Base-by-base conservation (phyloP, 805 yeast species). In the Candida adriatica region DNA sequence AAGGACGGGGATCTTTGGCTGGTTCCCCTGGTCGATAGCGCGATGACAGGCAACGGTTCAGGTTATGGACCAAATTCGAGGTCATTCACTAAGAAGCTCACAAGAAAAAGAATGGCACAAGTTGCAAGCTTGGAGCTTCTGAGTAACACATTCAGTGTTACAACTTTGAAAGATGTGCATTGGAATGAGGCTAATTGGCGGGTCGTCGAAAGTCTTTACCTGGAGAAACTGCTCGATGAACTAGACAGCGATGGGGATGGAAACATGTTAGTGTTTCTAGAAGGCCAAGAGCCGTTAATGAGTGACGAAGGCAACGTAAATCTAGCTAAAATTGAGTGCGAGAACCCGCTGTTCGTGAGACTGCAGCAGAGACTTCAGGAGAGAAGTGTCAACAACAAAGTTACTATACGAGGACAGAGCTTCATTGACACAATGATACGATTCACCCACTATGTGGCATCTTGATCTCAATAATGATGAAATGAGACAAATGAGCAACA, bases 41-140 rank as follows among this genome's bases (percentile, higher is more conserved):
- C 19, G 7, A 8, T n/a, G 6, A 33, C 39, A 6, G 27, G 35
- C 1, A 22, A 39, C 5, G 28, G 39, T 6, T 37, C 42, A 8
- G 40, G 41, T 4, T 47, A 47, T 19, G 30, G 37, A 2, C 27
- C 39, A 0, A 45, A 43, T 18, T 24, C 18, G 2, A 15, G 26
- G 15, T 4, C 6, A 4, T 11, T 13, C 6, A n/a, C 32, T 8
- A 17, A 18, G 18, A 29, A 15, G 10, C n/a, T 43, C 10, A 25
- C 13, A 16, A 28, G 32, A 10, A 18, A 19, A 19, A 37, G 25
- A 21, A 37, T 31, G 27, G 33, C 34, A 5, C 27, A 25, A 16
- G 36, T 43, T 9, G 38, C 41, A 2, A 39, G 45, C 18, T 17
- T 41, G 29, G 47, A 47, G 15, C 14, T 47, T 4, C 8, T 35